These are phyloP conservation scores for Prosopis cineraria DNA, from an alignment of 306 rosid genomes.

Conservation along the genomic window DNA sequence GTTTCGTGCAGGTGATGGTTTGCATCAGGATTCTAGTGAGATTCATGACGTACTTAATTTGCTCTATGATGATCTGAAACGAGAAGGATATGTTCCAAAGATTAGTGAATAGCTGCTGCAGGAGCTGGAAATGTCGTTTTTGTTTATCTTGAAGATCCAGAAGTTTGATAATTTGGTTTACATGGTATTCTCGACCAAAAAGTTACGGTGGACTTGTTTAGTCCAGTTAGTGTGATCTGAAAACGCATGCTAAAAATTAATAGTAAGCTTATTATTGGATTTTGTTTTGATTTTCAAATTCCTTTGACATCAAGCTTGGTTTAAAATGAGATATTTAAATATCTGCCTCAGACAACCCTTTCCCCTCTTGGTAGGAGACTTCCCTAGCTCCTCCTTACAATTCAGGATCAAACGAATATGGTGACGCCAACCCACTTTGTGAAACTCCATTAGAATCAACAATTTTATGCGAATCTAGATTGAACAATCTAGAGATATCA, in stretches of 20 bases:
- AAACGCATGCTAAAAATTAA: conserved; percentile 5
- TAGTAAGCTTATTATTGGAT: not conserved
- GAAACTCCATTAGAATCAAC: conserved; percentile 35
- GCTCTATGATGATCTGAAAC: conserved; percentile 65
- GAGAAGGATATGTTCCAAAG: conserved; percentile 79
- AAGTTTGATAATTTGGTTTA: not conserved
- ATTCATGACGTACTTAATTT: conserved; percentile 48
- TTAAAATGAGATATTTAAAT: not conserved
- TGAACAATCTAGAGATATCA: conserved; percentile 29
- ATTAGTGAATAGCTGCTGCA: conserved; percentile 41
- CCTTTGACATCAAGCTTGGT: not conserved
- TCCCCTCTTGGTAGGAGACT: conserved; percentile 44
- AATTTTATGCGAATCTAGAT: conserved; percentile 34
- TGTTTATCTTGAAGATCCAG: conserved; percentile 2
- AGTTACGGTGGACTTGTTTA: conserved; percentile 24
- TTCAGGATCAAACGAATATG: conserved; percentile 49
- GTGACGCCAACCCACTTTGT: conserved; percentile 32
- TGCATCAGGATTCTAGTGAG: conserved; percentile 41
- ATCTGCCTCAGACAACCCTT: conserved; percentile 53
- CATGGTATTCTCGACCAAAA: conserved; percentile 16
- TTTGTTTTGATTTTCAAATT: conserved; percentile 12
- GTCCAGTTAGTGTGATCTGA: conserved; percentile 25
- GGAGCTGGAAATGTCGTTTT: conserved; percentile 19
- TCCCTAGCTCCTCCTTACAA: conserved; percentile 52
- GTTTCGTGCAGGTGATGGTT: conserved; percentile 76